phyloP scores from a whole-genome alignment of 306 rosid species.

The Lablab purpureus region DNA sequence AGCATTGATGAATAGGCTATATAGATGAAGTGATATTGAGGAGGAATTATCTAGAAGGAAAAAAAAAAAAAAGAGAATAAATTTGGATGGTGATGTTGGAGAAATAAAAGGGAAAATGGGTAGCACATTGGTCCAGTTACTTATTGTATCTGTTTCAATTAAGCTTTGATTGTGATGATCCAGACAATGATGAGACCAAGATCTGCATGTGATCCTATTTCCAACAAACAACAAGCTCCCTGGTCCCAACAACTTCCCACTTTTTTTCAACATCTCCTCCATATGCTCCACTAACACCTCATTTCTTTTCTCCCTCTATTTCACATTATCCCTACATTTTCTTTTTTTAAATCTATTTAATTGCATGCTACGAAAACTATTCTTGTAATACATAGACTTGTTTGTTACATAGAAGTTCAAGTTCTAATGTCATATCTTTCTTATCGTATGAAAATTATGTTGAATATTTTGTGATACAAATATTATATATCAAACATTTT shows the following conservation, averaged over 20 bases:
- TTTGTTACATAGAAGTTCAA: too few relatives aligned
- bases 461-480: too few relatives aligned
- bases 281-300: neutral
- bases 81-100: neutral
- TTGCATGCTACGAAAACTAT: too few relatives aligned
- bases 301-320: neutral
- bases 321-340: neutral
- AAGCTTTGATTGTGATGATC: conserved; percentile 32
- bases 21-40: neutral
- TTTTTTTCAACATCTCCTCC: neutral
- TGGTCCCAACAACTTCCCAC: neutral
- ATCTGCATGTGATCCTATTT: conserved; percentile 40
- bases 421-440: too few relatives aligned
- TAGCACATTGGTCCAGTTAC: conserved; percentile 30
- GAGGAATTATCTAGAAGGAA: neutral
- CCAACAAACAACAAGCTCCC: neutral
- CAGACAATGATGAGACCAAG: conserved; percentile 43
- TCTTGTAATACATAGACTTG: too few relatives aligned
- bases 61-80: neutral
- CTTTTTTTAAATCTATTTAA: too few relatives aligned
- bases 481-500: too few relatives aligned
- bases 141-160: conserved; percentile 17
- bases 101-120: neutral
- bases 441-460: too few relatives aligned
- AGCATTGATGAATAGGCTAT: neutral